phyloP scores from a whole-genome alignment of 371 early-diverging fungal species.

The Mortierella sp. region DNA sequence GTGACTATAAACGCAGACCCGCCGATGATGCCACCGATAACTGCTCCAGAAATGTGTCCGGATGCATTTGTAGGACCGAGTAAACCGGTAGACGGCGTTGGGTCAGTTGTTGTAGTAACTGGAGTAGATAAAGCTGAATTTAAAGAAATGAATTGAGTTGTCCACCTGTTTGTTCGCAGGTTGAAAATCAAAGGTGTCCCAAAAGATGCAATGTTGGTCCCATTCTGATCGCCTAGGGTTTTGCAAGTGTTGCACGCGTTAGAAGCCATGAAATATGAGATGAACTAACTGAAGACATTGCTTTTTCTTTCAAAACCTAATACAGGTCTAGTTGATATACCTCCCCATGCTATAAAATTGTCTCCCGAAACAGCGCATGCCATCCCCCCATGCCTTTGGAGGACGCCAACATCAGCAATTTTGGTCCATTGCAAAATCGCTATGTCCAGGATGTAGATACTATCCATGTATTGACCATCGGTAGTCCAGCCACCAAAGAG shows the following conservation, averaged over 20 bases:
- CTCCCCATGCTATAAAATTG: conserved; percentile 11
- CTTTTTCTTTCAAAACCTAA: too few relatives aligned
- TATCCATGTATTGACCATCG: neutral
- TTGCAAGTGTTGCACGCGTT: too few relatives aligned
- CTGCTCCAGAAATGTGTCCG: neutral
- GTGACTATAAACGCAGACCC: neutral
- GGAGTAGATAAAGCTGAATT: neutral
- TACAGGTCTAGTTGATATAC: neutral
- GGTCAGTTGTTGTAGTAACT: neutral
- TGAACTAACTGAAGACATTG: too few relatives aligned
- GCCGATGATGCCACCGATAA: neutral
- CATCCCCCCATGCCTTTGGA: neutral
- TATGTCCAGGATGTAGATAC: conserved; percentile 5
- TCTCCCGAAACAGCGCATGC: conserved; percentile 6
- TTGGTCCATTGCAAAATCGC: neutral
- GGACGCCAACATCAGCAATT: neutral
- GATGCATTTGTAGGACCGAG: neutral
- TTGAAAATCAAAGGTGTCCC: neutral
- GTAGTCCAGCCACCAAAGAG: conserved; percentile 2
- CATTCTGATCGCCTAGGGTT: neutral
- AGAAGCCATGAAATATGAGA: too few relatives aligned
- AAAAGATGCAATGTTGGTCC: neutral
- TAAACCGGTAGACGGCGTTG: neutral
- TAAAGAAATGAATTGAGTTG: neutral
- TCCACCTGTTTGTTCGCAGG: neutral